These are phyloP conservation scores for Chenopodium suecicum DNA, from an alignment of 148 eudicot genomes.

Conservation along the genomic window DNA sequence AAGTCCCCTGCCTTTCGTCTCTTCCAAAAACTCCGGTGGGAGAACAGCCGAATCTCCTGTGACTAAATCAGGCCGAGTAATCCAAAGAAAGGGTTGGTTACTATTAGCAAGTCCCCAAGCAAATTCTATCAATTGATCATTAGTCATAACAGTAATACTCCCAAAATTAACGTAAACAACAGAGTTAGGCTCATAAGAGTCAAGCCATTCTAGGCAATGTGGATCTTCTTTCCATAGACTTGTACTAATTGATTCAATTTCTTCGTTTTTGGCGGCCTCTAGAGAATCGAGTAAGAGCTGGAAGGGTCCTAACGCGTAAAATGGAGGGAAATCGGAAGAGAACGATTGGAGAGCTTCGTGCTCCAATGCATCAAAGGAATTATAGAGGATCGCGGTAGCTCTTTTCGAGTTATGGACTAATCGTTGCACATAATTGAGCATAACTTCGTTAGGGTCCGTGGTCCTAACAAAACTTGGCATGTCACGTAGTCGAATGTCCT, in stretches of 20 bases:
- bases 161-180: slow-evolving; percentile 36
- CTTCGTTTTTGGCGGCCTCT: slow-evolving; percentile 8
- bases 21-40: slow-evolving; percentile 31
- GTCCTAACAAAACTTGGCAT: slow-evolving; percentile 46
- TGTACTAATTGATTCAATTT: slow-evolving; percentile 28
- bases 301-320: slow-evolving; percentile 47
- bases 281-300: slow-evolving; percentile 27
- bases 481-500: slow-evolving; percentile 38
- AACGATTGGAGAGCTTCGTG: slow-evolving; percentile 26
- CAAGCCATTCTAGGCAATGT: slow-evolving; percentile 32
- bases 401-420: slow-evolving; percentile 13
- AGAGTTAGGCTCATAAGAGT: slow-evolving; percentile 12
- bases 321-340: slow-evolving; percentile 28
- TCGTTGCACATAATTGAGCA: slow-evolving; percentile 24
- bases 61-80: slow-evolving; percentile 30
- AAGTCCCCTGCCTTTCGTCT: slow-evolving; percentile 13
- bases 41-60: slow-evolving; percentile 26
- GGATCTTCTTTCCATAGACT: slow-evolving; percentile 47
- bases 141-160: slow-evolving; percentile 33
- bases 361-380: slow-evolving; percentile 44
- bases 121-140: slow-evolving; percentile 32
- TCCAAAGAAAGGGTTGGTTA: slow-evolving; percentile 34
- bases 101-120: slow-evolving; percentile 40
- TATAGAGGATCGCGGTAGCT: slow-evolving; percentile 40
- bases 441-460: slow-evolving; percentile 38